Base-by-base conservation (phyloP, 345 rosid species). In the Microthlaspi erraticum region DNA sequence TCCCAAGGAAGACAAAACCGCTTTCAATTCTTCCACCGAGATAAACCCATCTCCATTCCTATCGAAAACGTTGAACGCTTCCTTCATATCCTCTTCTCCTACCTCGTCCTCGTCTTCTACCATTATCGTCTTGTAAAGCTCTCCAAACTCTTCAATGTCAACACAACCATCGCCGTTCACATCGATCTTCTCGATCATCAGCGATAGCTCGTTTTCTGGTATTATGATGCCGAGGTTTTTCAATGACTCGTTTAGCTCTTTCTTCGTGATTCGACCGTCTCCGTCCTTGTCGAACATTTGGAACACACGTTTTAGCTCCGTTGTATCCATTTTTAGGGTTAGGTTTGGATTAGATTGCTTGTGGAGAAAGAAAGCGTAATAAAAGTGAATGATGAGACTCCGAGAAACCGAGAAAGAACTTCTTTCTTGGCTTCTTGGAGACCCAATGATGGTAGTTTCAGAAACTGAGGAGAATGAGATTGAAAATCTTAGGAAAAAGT, bases 41-140 rank as follows among this genome's bases (percentile, higher is more conserved):
- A 92, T 92, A 78, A 71, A 87, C 63, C 97, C 98, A 43, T 92
- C 98, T 0, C 96, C 93, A 16, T 90, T 86, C 26, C 56, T 62
- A 43, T 93, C 98, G 5, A 93, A 93, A 34, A 93, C 96, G 14
- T 86, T 76, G 74, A 93, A 93, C 3, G 96, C 93, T 51, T 93
- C 97, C 64, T 60, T 86, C 90, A 93, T 83, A 57, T 90, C 90
- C 53, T 82, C 87, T 57, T 83, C 94, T 70, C 76, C 86, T 51
- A 51, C 20, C 43, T 78, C 74, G 62, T 84, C 87, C 42, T 82
- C 81, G 7, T 80, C 68, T 67, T 76, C 87, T 0, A 70, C 84
- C 92, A 83, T 79, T 6, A 93, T 59, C 0, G 87, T 79, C 9
- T 64, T 77, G 33, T 90, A 88, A 69, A 93, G 64, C 57, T 66